These are phyloP conservation scores for Psidium friedrichsthalianum DNA, from an alignment of 345 rosid species.

Conservation along the genomic window DNA sequence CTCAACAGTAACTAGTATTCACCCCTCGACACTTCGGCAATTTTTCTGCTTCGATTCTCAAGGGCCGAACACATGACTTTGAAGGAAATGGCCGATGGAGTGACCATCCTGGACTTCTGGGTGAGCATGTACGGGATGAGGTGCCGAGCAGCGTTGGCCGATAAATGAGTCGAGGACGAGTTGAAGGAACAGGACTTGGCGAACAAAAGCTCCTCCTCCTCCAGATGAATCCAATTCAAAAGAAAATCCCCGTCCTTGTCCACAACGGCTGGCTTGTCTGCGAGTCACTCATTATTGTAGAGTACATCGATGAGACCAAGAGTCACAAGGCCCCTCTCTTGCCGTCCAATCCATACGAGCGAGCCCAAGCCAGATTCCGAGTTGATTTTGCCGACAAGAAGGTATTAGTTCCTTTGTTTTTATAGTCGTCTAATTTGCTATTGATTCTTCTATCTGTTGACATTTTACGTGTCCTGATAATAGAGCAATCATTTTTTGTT, in stretches of 20 bases:
- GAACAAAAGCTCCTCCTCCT: constrained; percentile 12
- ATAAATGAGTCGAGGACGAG: constrained; percentile 14
- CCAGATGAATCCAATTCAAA: background rate
- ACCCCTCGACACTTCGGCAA: background rate
- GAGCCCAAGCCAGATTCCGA: constrained; percentile 25
- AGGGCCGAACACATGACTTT: background rate
- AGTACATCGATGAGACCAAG: constrained; percentile 15
- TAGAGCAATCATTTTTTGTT: too few relatives aligned
- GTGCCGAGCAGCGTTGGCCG: constrained; percentile 12
- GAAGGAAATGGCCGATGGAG: background rate
- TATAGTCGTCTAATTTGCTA: too few relatives aligned
- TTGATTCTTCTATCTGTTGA: background rate
- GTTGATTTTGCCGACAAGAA: constrained; percentile 22
- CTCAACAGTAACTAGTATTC: background rate
- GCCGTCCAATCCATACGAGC: constrained; percentile 7
- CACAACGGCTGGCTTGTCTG: constrained; percentile 2
- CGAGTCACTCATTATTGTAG: background rate
- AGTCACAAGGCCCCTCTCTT: background rate
- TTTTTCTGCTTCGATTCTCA: background rate
- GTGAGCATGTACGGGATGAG: constrained; percentile 18
- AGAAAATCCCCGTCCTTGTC: constrained; percentile 1
- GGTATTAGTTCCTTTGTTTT: background rate
- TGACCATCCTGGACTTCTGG: constrained; percentile 19
- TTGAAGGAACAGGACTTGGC: constrained; percentile 11
- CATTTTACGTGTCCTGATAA: background rate